These are phyloP conservation scores for Fusarium sp. DNA, from an alignment of 2,329 filamentous ascomycete genomes.

Conservation along the genomic window DNA sequence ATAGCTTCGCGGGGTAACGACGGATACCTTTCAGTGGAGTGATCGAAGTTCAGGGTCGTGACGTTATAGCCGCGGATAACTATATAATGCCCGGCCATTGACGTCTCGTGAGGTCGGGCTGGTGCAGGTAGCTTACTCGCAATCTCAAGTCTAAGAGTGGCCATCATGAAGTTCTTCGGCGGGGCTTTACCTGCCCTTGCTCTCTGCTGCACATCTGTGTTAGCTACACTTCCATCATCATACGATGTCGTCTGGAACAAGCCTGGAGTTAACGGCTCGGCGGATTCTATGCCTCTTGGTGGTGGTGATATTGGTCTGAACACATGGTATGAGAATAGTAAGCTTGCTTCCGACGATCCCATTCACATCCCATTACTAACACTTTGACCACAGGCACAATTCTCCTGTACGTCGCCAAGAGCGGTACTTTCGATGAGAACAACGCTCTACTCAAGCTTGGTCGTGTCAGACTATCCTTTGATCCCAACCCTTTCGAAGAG, in stretches of 20 bases:
- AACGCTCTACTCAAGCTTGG: slow-evolving; percentile 18
- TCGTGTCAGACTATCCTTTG: slow-evolving; percentile 6
- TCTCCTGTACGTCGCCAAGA: slow-evolving; percentile 16
- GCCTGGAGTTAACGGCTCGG: slow-evolving; percentile 14
- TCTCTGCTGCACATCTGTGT: not conserved
- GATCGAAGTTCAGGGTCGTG: not conserved
- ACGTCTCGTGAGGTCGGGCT: not conserved
- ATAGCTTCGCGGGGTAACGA: not conserved
- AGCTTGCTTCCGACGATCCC: fast-evolving
- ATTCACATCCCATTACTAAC: fast-evolving
- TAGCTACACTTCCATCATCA: not conserved
- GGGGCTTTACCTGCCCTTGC: not conserved
- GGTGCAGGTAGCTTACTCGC: not conserved
- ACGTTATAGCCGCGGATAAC: not conserved
- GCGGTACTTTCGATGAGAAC: slow-evolving; percentile 17
- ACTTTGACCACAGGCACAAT: not conserved
- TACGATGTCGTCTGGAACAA: slow-evolving; percentile 10
- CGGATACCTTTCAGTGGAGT: not conserved
- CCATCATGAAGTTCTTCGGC: not conserved
- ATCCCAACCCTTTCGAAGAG: not conserved
- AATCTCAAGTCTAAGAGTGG: not conserved
- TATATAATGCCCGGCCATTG: not conserved
- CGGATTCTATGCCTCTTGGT: slow-evolving; percentile 16
- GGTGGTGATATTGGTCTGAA: slow-evolving; percentile 11
- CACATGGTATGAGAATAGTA: slow-evolving; percentile 20